Percentiles rank a stretch among this genome's conserved stretches.
Evolutionary conservation across 1,284 basidiomycete species (phyloP).

Genomic region (Mycena citricolor): DNA sequence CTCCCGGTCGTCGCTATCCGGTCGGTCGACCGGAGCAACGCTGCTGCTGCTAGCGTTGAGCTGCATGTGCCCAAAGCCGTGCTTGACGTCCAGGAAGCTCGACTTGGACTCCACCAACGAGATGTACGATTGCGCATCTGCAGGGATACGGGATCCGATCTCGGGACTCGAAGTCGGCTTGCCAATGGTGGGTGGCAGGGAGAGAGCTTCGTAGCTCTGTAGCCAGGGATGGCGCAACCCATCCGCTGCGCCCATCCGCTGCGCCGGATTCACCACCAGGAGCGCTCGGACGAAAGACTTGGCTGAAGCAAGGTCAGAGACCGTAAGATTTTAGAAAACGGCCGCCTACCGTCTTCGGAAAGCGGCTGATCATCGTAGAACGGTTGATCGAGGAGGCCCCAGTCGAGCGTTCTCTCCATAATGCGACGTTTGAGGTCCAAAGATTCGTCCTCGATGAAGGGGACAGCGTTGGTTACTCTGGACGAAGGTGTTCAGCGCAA

Average conservation of each 20-base stretch:
- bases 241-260: conserved; percentile 56
- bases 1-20: no score
- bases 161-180: conserved; percentile 1
- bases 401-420: conserved; percentile 58
- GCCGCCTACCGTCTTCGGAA: conserved; percentile 34
- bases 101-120: conserved; percentile 28
- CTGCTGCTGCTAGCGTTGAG: conserved; percentile 24
- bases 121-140: conserved; percentile 24
- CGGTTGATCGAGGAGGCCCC: conserved; percentile 31
- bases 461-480: conserved; percentile 70
- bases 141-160: conserved; percentile 16
- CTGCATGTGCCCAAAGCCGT: conserved; percentile 36
- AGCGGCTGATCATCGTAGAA: conserved; percentile 8
- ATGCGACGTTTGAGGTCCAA: conserved; percentile 58
- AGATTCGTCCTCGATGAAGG: conserved; percentile 69
- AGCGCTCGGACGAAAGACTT: conserved; percentile 29
- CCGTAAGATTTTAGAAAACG: not conserved
- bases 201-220: conserved; percentile 31
- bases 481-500: conserved; percentile 3
- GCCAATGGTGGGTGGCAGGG: conserved; percentile 15
- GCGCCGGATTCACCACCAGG: conserved; percentile 45
- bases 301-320: conserved; percentile 24
- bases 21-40: conserved; percentile 27
- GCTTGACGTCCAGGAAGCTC: conserved; percentile 32
- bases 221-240: conserved; percentile 74